Base-by-base conservation (phyloP, 2,329 filamentous ascomycete genomes). In the Fusarium zealandicum region DNA sequence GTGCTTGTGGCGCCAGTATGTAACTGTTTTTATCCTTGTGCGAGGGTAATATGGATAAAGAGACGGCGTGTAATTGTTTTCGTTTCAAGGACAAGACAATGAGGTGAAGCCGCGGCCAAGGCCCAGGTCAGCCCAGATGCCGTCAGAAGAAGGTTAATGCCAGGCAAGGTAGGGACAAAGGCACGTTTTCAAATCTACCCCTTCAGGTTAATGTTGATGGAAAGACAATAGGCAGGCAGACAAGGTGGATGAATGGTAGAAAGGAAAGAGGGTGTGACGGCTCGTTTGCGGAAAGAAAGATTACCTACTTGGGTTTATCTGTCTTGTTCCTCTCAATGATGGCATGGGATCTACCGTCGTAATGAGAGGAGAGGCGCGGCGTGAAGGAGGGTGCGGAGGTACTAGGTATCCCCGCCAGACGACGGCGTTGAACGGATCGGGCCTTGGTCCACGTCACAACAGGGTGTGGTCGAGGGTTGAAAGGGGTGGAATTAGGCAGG, bases 391-490 rank as follows among this genome's bases (percentile, higher is more conserved):
- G 38, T 22, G 39, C 46, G 59, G 27, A 50, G 36, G 46, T 42
- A 47, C 46, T 36, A 50, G 36, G 46, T 42, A 47, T 49, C 40
- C 41, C 44, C 46, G 43, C 6, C 50, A 35, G 18, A 37, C 43
- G 53, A 58, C 35, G 51, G 59, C 45, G 59, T 61, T 55, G 59
- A 56, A 60, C 65, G 65, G 65, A 65, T 63, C 65, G 65, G 63
- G 61, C 65, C 65, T 68, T 65, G 63, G 48, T 57, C 65, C 63
- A 68, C 65, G 65, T 65, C 62, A 64, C 56, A 47, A 39, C 50
- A 38, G 61, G 56, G 54, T 45, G 56, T 54, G 54, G 45, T 47
- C 49, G 41, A 45, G 43, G 61, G 45, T 25, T 54, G 32, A 37
- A 44, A 46, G 40, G 28, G 27, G 47, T 61, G 60, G 54, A 56